Conservation (phyloP, 768 basidiomycete genomes). For the Ephemerocybe angulata region DNA sequence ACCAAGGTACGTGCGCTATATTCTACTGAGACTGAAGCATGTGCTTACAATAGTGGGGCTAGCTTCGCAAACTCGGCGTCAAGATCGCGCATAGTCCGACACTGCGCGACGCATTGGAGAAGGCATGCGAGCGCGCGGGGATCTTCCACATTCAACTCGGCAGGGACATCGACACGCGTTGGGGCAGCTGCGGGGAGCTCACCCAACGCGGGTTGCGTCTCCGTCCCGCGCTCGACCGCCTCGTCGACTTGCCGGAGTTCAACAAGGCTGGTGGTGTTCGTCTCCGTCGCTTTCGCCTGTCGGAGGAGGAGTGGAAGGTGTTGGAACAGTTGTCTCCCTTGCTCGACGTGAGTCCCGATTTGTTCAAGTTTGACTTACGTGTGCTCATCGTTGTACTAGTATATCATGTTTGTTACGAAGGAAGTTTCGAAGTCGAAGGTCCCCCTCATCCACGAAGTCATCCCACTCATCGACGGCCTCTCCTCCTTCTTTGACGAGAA, state of each 20-base stretch:
- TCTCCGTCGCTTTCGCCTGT: conserved; percentile 22
- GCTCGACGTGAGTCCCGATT: too few species aligned
- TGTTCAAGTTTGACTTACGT: neutral
- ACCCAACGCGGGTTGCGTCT: neutral
- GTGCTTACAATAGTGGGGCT: too few species aligned
- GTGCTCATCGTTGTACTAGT: conserved; percentile 17
- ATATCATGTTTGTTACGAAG: conserved; percentile 22
- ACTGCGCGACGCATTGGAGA: neutral
- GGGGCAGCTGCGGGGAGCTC: neutral
- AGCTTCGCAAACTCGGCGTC: neutral
- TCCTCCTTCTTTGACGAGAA: conserved; percentile 17
- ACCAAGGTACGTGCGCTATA: conserved; percentile 10
- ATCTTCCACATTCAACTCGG: neutral
- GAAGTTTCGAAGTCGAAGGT: conserved; percentile 16
- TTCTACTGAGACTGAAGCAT: neutral
- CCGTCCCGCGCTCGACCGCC: neutral
- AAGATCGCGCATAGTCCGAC: neutral
- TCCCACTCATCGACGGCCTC: conserved; percentile 25
- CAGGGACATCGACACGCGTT: neutral
- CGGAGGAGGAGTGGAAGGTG: conserved; percentile 27
- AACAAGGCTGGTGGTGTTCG: neutral
- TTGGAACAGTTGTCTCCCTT: too few species aligned
- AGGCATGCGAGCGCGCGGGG: neutral
- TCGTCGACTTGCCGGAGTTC: neutral
- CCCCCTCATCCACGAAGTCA: conserved; percentile 26